Percentiles rank a stretch among this genome's conserved stretches.
Evolutionary conservation across 192 early-diverging fungal genomes (phyloP).

Genomic region (Thamnidium elegans): DNA sequence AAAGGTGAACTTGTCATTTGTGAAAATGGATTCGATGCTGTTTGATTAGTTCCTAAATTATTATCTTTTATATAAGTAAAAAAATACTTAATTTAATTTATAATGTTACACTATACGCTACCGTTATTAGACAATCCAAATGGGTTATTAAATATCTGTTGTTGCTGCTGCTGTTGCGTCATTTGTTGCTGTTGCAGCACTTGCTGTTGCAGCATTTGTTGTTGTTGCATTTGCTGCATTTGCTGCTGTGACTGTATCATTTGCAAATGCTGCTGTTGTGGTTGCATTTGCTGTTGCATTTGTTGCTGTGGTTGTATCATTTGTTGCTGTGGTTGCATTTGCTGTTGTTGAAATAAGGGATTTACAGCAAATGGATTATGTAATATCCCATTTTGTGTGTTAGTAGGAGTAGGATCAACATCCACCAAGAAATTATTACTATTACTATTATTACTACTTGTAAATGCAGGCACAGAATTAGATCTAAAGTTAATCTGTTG

Average conservation of each 20-base stretch:
- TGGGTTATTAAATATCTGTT: too few relatives aligned
- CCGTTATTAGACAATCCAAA: too few relatives aligned
- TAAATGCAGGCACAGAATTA: neutral
- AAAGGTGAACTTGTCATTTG: neutral
- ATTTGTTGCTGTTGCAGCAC: too few relatives aligned
- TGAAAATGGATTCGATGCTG: neutral
- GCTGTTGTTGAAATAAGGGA: constrained; percentile 20
- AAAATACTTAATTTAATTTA: neutral
- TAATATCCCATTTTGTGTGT: neutral
- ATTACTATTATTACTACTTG: neutral
- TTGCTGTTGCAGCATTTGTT: neutral
- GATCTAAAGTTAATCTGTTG: constrained; percentile 4
- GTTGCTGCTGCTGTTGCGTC: neutral
- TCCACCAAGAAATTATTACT: constrained; percentile 10
- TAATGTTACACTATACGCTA: neutral
- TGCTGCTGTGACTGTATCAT: constrained; percentile 27
- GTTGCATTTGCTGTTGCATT: constrained; percentile 24
- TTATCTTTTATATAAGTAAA: neutral
- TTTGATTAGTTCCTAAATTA: neutral
- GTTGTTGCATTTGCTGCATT: constrained; percentile 16
- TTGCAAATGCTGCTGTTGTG: constrained; percentile 33
- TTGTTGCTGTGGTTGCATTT: constrained; percentile 30
- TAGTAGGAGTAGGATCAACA: neutral
- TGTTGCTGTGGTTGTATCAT: constrained; percentile 36
- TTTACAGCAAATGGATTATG: constrained; percentile 8